Conservation (phyloP, 805 yeast genomes). For the Lipomyces oligophaga region DNA sequence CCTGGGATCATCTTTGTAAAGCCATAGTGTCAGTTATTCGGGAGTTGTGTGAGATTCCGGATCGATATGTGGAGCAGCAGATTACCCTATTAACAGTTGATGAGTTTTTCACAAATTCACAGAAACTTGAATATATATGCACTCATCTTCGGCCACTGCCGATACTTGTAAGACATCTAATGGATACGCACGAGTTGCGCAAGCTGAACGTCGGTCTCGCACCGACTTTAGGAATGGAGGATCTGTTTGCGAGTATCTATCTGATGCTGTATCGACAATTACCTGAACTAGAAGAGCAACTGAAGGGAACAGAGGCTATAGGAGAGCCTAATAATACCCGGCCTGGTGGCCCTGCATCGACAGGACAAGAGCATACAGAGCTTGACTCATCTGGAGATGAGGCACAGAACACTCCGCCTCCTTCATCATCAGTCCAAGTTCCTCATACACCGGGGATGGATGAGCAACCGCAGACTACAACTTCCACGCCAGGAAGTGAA, state of each 20-base stretch:
- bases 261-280: constrained; percentile 44
- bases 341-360: not conserved
- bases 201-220: constrained; percentile 78
- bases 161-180: constrained; percentile 37
- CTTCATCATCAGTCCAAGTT: not conserved
- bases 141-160: constrained; percentile 11
- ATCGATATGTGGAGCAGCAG: constrained; percentile 13
- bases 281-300: constrained; percentile 11
- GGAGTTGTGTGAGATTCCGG: constrained; percentile 39
- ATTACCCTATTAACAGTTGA: constrained; percentile 34
- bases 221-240: constrained; percentile 63
- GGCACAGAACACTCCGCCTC: not conserved
- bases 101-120: constrained; percentile 41
- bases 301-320: not conserved
- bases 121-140: constrained; percentile 33
- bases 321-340: no score
- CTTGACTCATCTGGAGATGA: constrained; percentile 1
- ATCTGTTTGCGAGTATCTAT: constrained; percentile 60
- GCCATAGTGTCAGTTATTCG: constrained; percentile 45
- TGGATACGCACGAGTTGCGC: constrained; percentile 56
- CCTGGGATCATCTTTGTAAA: constrained; percentile 63
- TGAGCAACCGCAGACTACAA: no score
- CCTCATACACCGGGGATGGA: not conserved
- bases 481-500: not conserved
- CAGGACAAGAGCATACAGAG: constrained; percentile 11